Evolutionary conservation across 2,329 filamentous ascomycete species (phyloP).

Genomic region (Monosporascus sp.): DNA sequence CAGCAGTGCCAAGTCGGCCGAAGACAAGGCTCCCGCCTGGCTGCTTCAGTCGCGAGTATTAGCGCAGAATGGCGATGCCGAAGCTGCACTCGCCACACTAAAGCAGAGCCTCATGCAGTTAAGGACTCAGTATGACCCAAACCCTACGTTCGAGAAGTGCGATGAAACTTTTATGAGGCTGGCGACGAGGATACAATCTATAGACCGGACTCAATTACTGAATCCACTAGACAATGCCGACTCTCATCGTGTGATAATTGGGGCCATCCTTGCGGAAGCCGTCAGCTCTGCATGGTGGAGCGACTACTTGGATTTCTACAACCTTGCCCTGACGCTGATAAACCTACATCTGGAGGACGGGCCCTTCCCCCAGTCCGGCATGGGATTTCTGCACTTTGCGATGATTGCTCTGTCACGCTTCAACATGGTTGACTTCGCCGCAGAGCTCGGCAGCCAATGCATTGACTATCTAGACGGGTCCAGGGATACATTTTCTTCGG

Average conservation of each 20-base stretch:
- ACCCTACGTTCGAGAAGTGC: conserved; percentile 69
- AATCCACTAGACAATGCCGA: conserved; percentile 40
- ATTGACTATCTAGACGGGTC: conserved; percentile 60
- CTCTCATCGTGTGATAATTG: conserved; percentile 54
- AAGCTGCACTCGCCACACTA: conserved; percentile 62
- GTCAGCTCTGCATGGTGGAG: conserved; percentile 69
- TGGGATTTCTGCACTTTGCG: conserved; percentile 62
- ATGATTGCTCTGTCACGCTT: conserved; percentile 65
- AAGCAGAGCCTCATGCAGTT: conserved; percentile 67
- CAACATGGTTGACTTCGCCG: conserved; percentile 62
- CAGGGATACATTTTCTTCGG: conserved; percentile 59
- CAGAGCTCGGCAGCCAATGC: conserved; percentile 57
- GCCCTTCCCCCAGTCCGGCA: conserved; percentile 62
- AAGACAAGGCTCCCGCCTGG: conserved; percentile 80
- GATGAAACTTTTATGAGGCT: conserved; percentile 67
- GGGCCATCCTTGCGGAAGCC: conserved; percentile 65
- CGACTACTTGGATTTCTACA: conserved; percentile 66
- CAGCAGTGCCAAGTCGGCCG: conserved; percentile 59
- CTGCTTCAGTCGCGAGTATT: conserved; percentile 77
- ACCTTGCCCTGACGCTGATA: conserved; percentile 61
- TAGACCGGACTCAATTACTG: conserved; percentile 44
- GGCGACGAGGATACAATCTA: conserved; percentile 52
- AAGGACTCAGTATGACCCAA: conserved; percentile 58
- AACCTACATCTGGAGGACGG: conserved; percentile 59
- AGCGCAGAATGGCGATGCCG: conserved; percentile 66